Evolutionary conservation across 805 yeast species (phyloP).

Genomic region (Starmerella bombi): DNA sequence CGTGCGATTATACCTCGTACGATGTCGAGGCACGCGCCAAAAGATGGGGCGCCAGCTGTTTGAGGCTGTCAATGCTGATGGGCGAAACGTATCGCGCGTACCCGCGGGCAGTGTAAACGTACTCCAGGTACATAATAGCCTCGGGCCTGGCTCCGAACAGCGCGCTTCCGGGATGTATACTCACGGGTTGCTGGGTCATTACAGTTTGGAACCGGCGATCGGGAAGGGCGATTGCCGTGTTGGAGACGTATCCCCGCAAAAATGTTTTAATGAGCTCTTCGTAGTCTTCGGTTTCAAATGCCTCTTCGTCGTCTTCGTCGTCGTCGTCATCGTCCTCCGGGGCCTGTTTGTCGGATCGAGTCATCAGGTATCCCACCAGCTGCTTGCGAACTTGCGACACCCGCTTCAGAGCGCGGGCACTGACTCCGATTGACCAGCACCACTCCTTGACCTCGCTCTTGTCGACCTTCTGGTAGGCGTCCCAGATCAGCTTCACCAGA

Average conservation of each 20-base stretch:
- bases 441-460: constrained; percentile 56
- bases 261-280: constrained; percentile 61
- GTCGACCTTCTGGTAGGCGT: constrained; percentile 31
- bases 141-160: constrained; percentile 71
- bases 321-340: background rate
- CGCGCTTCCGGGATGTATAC: constrained; percentile 82
- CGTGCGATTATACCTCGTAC: background rate
- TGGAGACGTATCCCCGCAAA: constrained; percentile 67
- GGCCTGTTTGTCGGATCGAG: background rate
- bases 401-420: constrained; percentile 65
- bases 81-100: constrained; percentile 83
- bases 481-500: constrained; percentile 65
- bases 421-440: constrained; percentile 70
- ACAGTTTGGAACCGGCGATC: constrained; percentile 86
- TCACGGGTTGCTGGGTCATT: constrained; percentile 59
- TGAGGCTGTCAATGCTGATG: constrained; percentile 67
- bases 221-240: constrained; percentile 89
- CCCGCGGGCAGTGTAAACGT: constrained; percentile 83
- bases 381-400: constrained; percentile 67
- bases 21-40: constrained; percentile 12
- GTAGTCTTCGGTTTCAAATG: constrained; percentile 31
- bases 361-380: constrained; percentile 46
- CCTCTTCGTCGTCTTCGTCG: constrained; percentile 3
- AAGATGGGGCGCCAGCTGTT: constrained; percentile 17
- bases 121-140: constrained; percentile 88